Evolutionary conservation across 495 filamentous ascomycete species (phyloP), one percentile per base, ranked within the genome.

Genomic region (Hypoxylon trugodes): DNA sequence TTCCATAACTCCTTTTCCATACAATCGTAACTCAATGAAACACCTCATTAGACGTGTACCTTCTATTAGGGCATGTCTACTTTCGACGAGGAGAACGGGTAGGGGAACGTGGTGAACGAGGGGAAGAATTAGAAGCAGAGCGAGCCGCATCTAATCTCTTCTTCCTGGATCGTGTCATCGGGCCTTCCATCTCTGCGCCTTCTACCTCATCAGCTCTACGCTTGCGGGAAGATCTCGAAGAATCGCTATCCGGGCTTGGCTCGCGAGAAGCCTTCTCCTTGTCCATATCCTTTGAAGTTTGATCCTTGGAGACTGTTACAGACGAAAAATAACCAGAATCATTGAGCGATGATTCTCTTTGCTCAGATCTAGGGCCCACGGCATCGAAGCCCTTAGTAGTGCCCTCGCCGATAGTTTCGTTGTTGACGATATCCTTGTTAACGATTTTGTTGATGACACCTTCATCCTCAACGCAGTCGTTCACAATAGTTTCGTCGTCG

Each of bases 141-240:
- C n/a, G n/a, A n/a, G n/a, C n/a, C 21, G 22, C 13, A 22, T 18
- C 26, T 18, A 15, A 10, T 46, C 25, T 48, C 26, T 21, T 46
- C 41, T 30, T 59, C 36, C 18, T 36, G 9, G 54, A 25, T 43
- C 49, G 46, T 15, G 50, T 61, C 55, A 56, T 51, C 15, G 54
- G 41, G 0, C 28, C 53, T 9, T 59, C 50, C 3, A 9, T 9
- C n/a, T n/a, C n/a, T n/a, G n/a, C n/a, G 0, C 18, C 47, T 4
- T 58, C 55, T 4, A 18, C 5, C 26, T 53, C 37, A n/a, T 12
- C 13, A n/a, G 12, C 21, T 21, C 60, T 56, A 18, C 48, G 57
- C 57, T 71, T 60, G 16, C 30, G 15, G 2, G 45, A 13, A 52
- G 40, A 42, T 19, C 25, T 30, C 0, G 46, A 59, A 30, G 33